Evolutionary conservation across 306 rosid genomes (phyloP), one percentile per base, ranked within the genome.

Genomic region (Spatholobus suberectus): DNA sequence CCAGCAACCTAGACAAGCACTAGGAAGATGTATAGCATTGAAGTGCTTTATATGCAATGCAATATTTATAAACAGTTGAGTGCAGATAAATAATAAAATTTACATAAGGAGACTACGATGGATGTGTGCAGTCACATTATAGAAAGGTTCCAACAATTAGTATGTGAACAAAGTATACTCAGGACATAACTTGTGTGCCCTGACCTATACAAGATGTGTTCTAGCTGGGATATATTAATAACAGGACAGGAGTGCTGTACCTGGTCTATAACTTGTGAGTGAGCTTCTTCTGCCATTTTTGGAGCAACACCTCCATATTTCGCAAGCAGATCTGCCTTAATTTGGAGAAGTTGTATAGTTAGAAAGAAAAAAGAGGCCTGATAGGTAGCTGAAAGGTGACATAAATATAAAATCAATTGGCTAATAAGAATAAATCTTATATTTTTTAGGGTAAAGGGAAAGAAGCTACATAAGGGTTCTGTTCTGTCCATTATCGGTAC

Each of bases 241-340:
- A 52, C 17, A 65, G 55, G 70, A 77, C 6, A 73, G 69, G 76
- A 71, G 44, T 80, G 35, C 32, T 34, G 29, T 75, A 92, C 99
- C 99, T 86, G 88, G 84, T 96, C 95, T 72, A 96, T 93, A 83
- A 83, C 98, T 89, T 89, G 94, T 0, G 89, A 82, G 71, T 96
- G 99, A 34, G 99, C 98, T 89, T 91, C 99, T 90, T 92, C 97
- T 49, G 99, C 99, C 98, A 92, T 93, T 91, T 96, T 92, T 6
- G 99, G 98, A 77, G 98, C 96, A 87, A 96, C 99, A 18, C 98
- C 98, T 69, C 98, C 99, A 85, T 90, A 93, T 81, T 78, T 90
- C 34, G 80, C 94, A 63, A 96, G 99, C 90, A 96, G 87, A 38
- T 93, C 97, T 75, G 93, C 99, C 99, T 96, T 90, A 74, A 87